Base-by-base conservation (phyloP, 345 rosid species). In the Pistacia atlantica region DNA sequence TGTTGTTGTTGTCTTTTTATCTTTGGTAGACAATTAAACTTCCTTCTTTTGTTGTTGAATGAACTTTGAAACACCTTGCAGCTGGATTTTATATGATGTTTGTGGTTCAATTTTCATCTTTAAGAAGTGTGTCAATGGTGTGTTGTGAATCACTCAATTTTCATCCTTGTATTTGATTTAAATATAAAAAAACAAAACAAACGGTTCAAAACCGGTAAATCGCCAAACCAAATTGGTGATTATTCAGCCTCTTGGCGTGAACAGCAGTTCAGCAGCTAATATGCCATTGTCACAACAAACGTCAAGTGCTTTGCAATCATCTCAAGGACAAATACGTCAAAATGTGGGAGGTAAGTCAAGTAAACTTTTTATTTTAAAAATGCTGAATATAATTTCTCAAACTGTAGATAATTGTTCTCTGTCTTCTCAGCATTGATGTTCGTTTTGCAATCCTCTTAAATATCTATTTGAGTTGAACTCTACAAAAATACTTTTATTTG, bases 321-420 rank as follows among this genome's bases (percentile, higher is more conserved):
- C 92, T 46, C 95, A 91, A 74, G n/a, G 84, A 94, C 74, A 93
- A 93, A 90, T 93, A 96, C 82, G 86, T 93, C 12, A 96, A 87
- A 87, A 91, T 96, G 75, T 96, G 98, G 99, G 98, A 96, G 97
- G 98, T 93, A 87, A 83, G 87, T 77, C 28, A 77, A 67, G n/a
- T 49, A 52, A 48, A 7, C 61, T 22, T 1, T 28, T 7, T 18
- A 9, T 18, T 13, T 78, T 37, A 4, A 10, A 54, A 37, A 35
- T 9, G 12, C 28, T 75, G 61, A 70, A 57, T 56, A 70, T 76
- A 51, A 67, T 67, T 71, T 72, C 52, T 54, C 51, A 33, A 72
- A 60, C 59, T 61, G 46, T 17, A 16, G 68, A 61, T 61, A 46
- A 61, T 22, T 4, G 14, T 61, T 13, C 48, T 42, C 5, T 18